Percentiles rank a stretch among this genome's conserved stretches.
Conservation (phyloP, 768 basidiomycete species). For the Vararia minispora region DNA sequence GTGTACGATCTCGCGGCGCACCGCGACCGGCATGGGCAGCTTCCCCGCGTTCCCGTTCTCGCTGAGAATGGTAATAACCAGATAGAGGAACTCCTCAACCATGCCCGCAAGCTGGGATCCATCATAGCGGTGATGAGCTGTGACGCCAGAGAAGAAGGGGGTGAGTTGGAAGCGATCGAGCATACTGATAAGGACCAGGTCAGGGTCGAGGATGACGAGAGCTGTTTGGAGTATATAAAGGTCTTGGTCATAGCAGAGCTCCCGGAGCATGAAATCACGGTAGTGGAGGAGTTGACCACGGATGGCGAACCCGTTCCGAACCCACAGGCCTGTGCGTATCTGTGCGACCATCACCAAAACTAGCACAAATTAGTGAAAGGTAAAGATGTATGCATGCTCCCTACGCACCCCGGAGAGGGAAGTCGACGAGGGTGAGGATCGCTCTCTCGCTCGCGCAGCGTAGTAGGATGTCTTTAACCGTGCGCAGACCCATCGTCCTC, state of each 20-base stretch:
- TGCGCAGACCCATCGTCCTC: constrained; percentile 37
- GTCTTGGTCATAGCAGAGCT: constrained; percentile 94
- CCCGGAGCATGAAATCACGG: constrained; percentile 90
- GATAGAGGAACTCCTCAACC: constrained; percentile 86
- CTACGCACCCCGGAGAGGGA: constrained; percentile 71
- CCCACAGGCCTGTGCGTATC: constrained; percentile 92
- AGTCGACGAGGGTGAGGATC: constrained; percentile 73
- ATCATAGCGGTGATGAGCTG: constrained; percentile 53
- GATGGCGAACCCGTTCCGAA: constrained; percentile 92
- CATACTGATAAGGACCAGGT: constrained; percentile 71
- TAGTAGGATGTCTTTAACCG: constrained; percentile 49
- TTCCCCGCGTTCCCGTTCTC: constrained; percentile 69
- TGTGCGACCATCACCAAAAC: constrained; percentile 90
- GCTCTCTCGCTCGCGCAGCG: constrained; percentile 54
- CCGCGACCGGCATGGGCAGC: constrained; percentile 49
- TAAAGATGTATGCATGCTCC: constrained; percentile 1
- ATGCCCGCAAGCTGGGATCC: constrained; percentile 63
- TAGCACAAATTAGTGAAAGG: constrained; percentile 17
- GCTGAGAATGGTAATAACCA: constrained; percentile 77
- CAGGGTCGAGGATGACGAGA: constrained; percentile 67
- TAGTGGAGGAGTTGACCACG: constrained; percentile 93
- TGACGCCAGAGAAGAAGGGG: constrained; percentile 64
- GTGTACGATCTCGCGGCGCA: constrained; percentile 82
- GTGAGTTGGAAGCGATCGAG: constrained; percentile 83
- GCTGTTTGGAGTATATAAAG: constrained; percentile 83